Evolutionary conservation across 1,139 yeast species (phyloP), one percentile per base, ranked within the genome.

Genomic region (Blastobotrys raffinosifermentans): DNA sequence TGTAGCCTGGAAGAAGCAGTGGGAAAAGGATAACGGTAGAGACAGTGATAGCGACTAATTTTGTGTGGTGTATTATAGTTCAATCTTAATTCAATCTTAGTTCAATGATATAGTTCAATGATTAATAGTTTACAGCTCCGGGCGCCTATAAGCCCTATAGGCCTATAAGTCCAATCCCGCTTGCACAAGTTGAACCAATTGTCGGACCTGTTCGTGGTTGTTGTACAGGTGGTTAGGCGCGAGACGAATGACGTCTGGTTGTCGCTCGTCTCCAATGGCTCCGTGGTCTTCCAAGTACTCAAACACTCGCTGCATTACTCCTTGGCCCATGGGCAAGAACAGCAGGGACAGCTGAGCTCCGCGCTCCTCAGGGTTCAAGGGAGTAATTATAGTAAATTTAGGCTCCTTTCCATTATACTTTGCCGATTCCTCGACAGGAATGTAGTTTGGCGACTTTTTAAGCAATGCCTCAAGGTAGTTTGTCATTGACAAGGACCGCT

Each of bases 171-270:
- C 57, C 30, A 73, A 52, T 0, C 71, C 71, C 19, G 57, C 55
- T 19, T 75, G 62, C 4, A 86, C 52, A n/a, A 66, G 52, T 17
- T 60, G 47, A 4, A 68, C 75, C 3, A 76, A 77, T 4, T 51
- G 41, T 32, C 54, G 64, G 14, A 83, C 78, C 46, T 89, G 94
- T 32, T 55, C 62, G 48, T 83, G 83, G 1, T 84, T 75, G 53
- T 85, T 89, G 63, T 89, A 89, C 39, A 86, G 67, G 0, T 95
- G 91, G 5, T 74, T 69, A 4, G 97, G 96, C 0, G 95, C 91
- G 20, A 87, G 57, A 41, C 97, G 67, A 29, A 89, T 77, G 6
- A 87, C 96, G 55, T 80, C 79, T 1, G 96, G 97, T 55, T 85
- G 72, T 55, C 97, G 72, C 54, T 87, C 96, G 56, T 89, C 97